Base-by-base conservation (phyloP, 768 basidiomycete species). In the Boletus huronensis region DNA sequence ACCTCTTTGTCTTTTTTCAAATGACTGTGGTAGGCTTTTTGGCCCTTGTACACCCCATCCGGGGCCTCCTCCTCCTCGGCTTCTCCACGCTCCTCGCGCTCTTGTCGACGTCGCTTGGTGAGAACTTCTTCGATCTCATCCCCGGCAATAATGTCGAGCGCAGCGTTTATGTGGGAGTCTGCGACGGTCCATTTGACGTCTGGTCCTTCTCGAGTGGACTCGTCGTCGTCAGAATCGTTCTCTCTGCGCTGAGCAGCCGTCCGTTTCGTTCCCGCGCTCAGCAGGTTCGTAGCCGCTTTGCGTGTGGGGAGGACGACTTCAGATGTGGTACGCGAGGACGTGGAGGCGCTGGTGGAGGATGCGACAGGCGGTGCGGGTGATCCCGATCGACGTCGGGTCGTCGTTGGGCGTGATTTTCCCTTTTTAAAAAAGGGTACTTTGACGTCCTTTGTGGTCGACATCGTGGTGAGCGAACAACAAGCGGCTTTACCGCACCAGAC, bases 361-460 rank as follows among this genome's bases (percentile, higher is more conserved):
- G 54, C 58, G 2, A 64, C 60, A 4, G 77, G 60, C n/a, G 88
- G 87, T 0, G 32, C 51, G 48, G 58, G 61, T 26, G 87, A 90
- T 6, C 75, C 65, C 3, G 90, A 91, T 25, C 93, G 82, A 63
- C 88, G 87, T 35, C 95, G 82, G 3, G 80, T 70, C 0, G 88
- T 89, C 4, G 84, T 78, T 2, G 93, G 93, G 1, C 93, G 80
- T 3, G 85, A 79, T 61, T 86, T 88, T 38, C 88, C 85, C 66
- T 87, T 90, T 74, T 89, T 96, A 75, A 96, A 92, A 74, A 97
- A 94, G 3, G 91, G 85, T 0, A 96, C 91, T 44, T 78, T 82
- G 14, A 79, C 64, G 48, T 72, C 58, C 48, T 69, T 65, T 25
- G 58, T 46, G 45, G 72, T 58, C 63, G 70, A 67, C 70, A 75